These are phyloP conservation scores for Elaeis oleifera DNA, from an alignment of 202 grass and related monocot species.

Conservation along the genomic window DNA sequence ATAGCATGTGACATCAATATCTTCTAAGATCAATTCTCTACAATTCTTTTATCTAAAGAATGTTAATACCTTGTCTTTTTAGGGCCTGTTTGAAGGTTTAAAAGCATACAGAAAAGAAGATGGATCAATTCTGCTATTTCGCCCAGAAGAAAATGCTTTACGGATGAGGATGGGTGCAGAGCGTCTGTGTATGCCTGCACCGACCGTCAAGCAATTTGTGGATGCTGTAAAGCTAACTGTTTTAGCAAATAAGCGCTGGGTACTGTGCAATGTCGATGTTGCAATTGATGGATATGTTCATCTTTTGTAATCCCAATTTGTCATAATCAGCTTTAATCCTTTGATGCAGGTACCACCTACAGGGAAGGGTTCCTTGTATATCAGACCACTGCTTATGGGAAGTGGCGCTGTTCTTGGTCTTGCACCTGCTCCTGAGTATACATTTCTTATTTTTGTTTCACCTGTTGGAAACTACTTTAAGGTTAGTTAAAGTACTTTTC, in stretches of 20 bases:
- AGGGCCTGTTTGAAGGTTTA: constrained; percentile 87
- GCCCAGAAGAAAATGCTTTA: constrained; percentile 70
- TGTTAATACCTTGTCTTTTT: not conserved
- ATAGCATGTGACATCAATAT: no score
- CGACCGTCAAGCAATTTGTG: constrained; percentile 59
- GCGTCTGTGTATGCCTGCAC: constrained; percentile 85
- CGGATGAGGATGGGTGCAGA: constrained; percentile 80
- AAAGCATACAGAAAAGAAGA: constrained; percentile 89
- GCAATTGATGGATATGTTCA: not conserved
- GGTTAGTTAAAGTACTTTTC: constrained; percentile 29
- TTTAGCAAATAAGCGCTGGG: constrained; percentile 84
- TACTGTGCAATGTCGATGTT: constrained; percentile 15
- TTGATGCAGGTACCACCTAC: constrained; percentile 60
- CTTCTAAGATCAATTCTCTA: no score
- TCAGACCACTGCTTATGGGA: constrained; percentile 83
- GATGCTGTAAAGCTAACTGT: constrained; percentile 74
- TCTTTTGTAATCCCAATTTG: not conserved
- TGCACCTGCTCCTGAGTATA: constrained; percentile 88
- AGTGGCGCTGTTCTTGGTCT: constrained; percentile 80
- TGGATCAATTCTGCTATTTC: constrained; percentile 73
- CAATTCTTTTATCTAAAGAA: not conserved
- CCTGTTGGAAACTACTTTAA: constrained; percentile 99
- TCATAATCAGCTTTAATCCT: not conserved
- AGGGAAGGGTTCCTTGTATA: constrained; percentile 86
- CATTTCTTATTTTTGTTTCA: constrained; percentile 89